phyloP scores from a whole-genome alignment of 2,329 filamentous ascomycete genomes.

The Thielaviopsis populi region DNA sequence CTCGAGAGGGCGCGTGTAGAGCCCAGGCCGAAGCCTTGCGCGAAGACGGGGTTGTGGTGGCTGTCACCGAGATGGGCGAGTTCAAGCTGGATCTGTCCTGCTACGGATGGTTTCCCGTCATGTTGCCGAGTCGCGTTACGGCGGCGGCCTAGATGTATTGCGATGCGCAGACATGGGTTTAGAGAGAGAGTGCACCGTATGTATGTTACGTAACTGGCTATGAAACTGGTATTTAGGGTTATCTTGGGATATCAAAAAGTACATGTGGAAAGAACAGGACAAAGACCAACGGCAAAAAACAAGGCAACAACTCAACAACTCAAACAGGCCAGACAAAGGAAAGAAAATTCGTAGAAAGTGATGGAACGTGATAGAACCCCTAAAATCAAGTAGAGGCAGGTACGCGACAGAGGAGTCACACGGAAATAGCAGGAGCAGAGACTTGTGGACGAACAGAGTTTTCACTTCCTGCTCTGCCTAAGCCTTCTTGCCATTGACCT shows the following conservation, averaged over 20 bases:
- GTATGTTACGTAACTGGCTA: not conserved
- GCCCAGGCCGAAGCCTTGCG: constrained; percentile 36
- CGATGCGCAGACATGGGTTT: not conserved
- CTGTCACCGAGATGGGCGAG: constrained; percentile 34
- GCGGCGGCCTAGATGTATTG: not conserved
- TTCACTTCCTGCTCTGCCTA: not conserved
- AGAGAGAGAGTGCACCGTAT: too few species aligned
- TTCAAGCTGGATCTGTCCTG: constrained; percentile 35
- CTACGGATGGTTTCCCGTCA: constrained; percentile 42
- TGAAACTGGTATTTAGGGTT: not conserved
- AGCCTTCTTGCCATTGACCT: constrained; percentile 19
- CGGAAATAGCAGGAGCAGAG: not conserved
- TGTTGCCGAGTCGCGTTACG: constrained; percentile 21
- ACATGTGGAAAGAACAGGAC: not conserved
- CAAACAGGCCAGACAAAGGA: not conserved
- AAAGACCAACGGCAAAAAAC: not conserved
- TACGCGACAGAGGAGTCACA: not conserved
- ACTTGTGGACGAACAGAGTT: not conserved
- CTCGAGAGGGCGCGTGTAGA: constrained; percentile 33
- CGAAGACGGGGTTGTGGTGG: constrained; percentile 39
- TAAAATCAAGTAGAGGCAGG: not conserved
- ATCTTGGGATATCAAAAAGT: not conserved
- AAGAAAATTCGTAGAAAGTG: not conserved
- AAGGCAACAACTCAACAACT: not conserved
- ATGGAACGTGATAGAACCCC: not conserved